Base-by-base conservation (phyloP, 2,329 filamentous ascomycete genomes). In the Aspergillus sp. region DNA sequence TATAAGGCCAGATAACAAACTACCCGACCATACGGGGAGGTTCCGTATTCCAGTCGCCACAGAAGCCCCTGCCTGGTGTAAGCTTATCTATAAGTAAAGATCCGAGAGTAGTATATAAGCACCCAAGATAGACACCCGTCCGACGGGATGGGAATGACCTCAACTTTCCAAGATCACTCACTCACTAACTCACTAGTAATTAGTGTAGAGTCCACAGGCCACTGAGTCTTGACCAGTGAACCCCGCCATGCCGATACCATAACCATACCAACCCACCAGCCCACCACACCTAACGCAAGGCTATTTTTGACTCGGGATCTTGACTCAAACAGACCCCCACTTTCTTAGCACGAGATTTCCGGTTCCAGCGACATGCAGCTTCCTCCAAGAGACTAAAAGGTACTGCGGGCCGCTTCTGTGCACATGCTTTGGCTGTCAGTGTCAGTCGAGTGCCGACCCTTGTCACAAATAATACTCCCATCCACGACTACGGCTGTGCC, bases 281-380 rank as follows among this genome's bases (percentile, higher is more conserved):
- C 27, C 27, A 31, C 27, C 27, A 31, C 27, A 31, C 9, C 27
- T 11, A 31, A 31, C 27, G 27, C 35, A 37, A 37, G 35, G 14
- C 35, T 37, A 37, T 37, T 37, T n/a, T 37, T 37, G 35, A n/a
- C 35, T 37, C 35, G 12, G 12, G 35, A 37, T 46, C 44, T 27
- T 46, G 44, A 46, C 21, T 46, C 44, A 27, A 46, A 8, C 44
- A 23, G 9, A 49, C 49, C 59, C 60, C 62, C 62, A 60, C 56
- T 62, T 11, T 43, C 7, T 43, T 43, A 43, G 40, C 21, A 17
- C 6, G 19, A 43, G 57, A 51, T 64, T 63, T 63, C 64, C 62
- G 33, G 43, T 64, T 66, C 58, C 48, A 60, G 64, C 64, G 62
- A 60, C 59, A 57, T 66, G 62, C 64, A 66, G 59, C 56, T 52